phyloP scores from a whole-genome alignment of 1,139 yeast genomes.

The Magnusiomyces tetraspermus region DNA sequence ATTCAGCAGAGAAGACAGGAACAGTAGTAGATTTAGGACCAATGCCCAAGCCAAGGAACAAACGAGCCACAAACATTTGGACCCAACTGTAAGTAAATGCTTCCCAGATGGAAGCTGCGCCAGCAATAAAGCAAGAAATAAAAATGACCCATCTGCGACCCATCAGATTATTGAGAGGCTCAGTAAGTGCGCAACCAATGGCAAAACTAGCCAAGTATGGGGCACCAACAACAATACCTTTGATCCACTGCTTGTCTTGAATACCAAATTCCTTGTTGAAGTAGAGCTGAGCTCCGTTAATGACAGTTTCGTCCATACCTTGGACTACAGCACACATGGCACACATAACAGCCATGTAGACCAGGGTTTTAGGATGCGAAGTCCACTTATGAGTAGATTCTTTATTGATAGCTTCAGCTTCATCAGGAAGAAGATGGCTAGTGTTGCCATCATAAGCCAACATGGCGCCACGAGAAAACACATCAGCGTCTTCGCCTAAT shows the following conservation, averaged over 20 bases:
- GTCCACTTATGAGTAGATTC: conserved; percentile 58
- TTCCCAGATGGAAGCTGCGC: conserved; percentile 65
- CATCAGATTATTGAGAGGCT: conserved; percentile 49
- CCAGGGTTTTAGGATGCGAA: conserved; percentile 45
- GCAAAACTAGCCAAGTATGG: conserved; percentile 70
- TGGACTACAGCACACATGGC: conserved; percentile 88
- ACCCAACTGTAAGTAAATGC: conserved; percentile 66
- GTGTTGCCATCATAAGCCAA: conserved; percentile 58
- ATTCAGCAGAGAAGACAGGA: conserved; percentile 75
- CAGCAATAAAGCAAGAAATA: conserved; percentile 55
- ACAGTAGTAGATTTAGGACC: conserved; percentile 78
- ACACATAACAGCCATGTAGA: conserved; percentile 59
- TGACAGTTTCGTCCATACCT: conserved; percentile 87
- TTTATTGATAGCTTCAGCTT: conserved; percentile 43
- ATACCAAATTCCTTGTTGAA: conserved; percentile 45
- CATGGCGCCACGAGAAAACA: conserved; percentile 67
- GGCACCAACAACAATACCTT: conserved; percentile 70
- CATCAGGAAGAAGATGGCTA: conserved; percentile 54
- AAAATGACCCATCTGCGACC: conserved; percentile 74
- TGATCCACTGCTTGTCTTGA: conserved; percentile 50
- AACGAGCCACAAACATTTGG: conserved; percentile 65
- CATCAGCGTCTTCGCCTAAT: conserved; percentile 46
- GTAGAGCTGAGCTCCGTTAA: conserved; percentile 72
- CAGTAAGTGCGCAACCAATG: conserved; percentile 66
- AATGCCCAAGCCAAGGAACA: conserved; percentile 65